A percentile compares a stretch with the other conserved stretches of the same genome.
Conservation (phyloP, 73 alveolate species). For the Effrenium voratum region DNA sequence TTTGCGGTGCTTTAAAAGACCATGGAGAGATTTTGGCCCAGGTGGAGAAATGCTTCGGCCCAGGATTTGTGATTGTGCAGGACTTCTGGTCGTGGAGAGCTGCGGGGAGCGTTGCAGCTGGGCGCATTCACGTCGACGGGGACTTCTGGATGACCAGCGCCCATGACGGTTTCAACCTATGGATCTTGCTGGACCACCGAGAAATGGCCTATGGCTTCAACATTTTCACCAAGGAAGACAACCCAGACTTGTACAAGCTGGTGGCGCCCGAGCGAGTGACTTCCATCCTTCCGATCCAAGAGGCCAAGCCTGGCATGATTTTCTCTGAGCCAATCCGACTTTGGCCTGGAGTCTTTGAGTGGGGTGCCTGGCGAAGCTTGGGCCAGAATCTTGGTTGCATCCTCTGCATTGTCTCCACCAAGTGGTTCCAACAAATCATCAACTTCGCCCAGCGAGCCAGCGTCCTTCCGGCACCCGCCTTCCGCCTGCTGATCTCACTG, state of each 20-base stretch:
- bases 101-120: neutral
- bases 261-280: neutral
- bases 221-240: conserved; percentile 12
- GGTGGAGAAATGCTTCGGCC: conserved; percentile 2
- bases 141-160: conserved; percentile 23
- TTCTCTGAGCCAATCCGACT: conserved; percentile 16
- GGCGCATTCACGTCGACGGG: conserved; percentile 27
- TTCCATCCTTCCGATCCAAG: neutral
- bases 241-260: conserved; percentile 26
- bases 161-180: conserved; percentile 40
- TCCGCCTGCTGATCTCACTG: too few species aligned
- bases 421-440: too few species aligned
- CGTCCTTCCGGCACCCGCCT: too few species aligned
- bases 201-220: conserved; percentile 40
- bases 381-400: neutral
- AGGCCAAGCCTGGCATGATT: neutral
- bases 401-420: neutral
- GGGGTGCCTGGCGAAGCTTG: neutral
- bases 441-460: too few species aligned
- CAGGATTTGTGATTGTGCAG: conserved; percentile 9
- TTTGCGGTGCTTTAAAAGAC: too few species aligned
- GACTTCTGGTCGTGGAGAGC: conserved; percentile 61
- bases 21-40: neutral
- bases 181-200: conserved; percentile 47
- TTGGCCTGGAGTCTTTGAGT: conserved; percentile 43